These are phyloP conservation scores for Leccinum subgranulosum DNA, from an alignment of 768 basidiomycete species.

Conservation along the genomic window DNA sequence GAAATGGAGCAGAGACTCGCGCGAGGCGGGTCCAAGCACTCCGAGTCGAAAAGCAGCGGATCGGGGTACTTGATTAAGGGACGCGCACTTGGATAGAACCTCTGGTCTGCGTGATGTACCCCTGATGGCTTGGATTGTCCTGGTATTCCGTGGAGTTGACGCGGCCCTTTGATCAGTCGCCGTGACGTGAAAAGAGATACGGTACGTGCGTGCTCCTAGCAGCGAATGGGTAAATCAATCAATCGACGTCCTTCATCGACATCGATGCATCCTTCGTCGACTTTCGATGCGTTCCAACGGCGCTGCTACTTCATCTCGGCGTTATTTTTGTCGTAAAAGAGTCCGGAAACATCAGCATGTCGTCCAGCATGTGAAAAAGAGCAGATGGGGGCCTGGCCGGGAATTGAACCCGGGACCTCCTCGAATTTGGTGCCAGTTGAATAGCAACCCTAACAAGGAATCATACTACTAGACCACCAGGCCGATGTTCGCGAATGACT, in stretches of 20 bases:
- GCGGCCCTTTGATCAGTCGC: conserved; percentile 36
- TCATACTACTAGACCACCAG: conserved; percentile 66
- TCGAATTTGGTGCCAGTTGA: conserved; percentile 31
- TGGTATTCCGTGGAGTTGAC: conserved; percentile 31
- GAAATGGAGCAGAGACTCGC: conserved; percentile 2
- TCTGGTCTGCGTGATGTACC: conserved; percentile 29
- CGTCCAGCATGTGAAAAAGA: not conserved
- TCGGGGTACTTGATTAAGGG: conserved; percentile 11
- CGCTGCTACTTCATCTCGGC: conserved; percentile 33
- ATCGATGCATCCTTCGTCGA: conserved; percentile 10
- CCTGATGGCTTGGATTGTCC: conserved; percentile 30
- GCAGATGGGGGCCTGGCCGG: conserved; percentile 57
- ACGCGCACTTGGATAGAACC: conserved; percentile 10
- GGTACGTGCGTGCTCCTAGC: conserved; percentile 20
- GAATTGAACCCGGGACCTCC: conserved; percentile 90
- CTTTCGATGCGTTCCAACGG: conserved; percentile 8
- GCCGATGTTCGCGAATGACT: conserved; percentile 25
- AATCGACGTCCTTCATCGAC: conserved; percentile 13
- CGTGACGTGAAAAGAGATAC: conserved; percentile 42
- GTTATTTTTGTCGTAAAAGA: conserved; percentile 19
- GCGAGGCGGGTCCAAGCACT: conserved; percentile 1
- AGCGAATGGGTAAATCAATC: conserved; percentile 21
- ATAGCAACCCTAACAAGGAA: conserved; percentile 52
- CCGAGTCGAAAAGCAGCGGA: conserved; percentile 8
- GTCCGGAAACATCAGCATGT: conserved; percentile 3